These are phyloP conservation scores for Malassezia dermatis DNA, from an alignment of 1,284 basidiomycete genomes.

Conservation along the genomic window DNA sequence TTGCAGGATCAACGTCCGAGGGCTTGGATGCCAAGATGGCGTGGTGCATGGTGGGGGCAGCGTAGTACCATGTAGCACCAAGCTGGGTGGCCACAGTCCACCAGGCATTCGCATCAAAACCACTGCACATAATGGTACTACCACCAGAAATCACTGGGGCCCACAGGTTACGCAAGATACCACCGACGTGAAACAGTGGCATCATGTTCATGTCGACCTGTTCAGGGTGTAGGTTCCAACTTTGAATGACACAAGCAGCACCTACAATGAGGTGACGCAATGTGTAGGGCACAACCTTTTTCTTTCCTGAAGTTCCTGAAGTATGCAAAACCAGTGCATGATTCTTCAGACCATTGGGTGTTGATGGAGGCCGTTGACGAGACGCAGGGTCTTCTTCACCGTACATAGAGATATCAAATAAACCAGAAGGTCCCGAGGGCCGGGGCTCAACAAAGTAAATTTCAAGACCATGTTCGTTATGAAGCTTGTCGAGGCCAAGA, in stretches of 20 bases:
- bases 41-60: slow-evolving; percentile 48
- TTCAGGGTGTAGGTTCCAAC: slow-evolving; percentile 42
- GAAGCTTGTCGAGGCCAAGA: slow-evolving; percentile 30
- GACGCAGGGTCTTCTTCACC: slow-evolving; percentile 19
- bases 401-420: slow-evolving; percentile 40
- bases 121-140: slow-evolving; percentile 46
- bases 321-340: slow-evolving; percentile 46
- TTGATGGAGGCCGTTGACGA: slow-evolving; percentile 27
- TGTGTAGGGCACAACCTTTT: slow-evolving; percentile 47
- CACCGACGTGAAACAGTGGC: slow-evolving; percentile 48
- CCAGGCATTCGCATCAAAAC: slow-evolving; percentile 46
- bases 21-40: slow-evolving; percentile 45
- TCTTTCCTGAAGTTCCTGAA: slow-evolving; percentile 47
- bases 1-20: slow-evolving; percentile 31
- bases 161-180: slow-evolving; percentile 47
- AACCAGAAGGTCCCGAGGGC: slow-evolving; percentile 34
- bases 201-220: slow-evolving; percentile 49
- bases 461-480: slow-evolving; percentile 40
- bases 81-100: slow-evolving; percentile 44
- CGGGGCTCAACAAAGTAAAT: slow-evolving; percentile 43
- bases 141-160: slow-evolving; percentile 44
- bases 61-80: slow-evolving; percentile 48
- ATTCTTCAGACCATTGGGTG: slow-evolving; percentile 36
- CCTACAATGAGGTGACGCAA: slow-evolving; percentile 46
- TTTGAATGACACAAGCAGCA: slow-evolving; percentile 43